Evolutionary conservation across 75 land plant species (phyloP).

Genomic region (Azolla pinnata): DNA sequence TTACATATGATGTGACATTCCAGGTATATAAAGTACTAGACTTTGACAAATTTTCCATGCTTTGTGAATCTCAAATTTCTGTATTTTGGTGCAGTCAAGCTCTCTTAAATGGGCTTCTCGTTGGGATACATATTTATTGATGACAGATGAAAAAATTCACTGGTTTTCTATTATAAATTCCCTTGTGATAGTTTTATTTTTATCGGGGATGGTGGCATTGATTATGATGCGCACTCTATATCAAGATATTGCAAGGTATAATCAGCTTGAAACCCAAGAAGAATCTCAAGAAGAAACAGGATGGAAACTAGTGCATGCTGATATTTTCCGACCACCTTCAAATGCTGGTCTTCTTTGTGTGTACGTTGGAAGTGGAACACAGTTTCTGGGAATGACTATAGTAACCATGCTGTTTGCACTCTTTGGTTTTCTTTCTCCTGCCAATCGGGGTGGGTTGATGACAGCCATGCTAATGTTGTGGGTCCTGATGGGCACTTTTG

Average conservation of each 20-base stretch:
- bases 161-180: conserved; percentile 30
- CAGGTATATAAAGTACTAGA: conserved; percentile 4
- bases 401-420: conserved; percentile 26
- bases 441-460: conserved; percentile 28
- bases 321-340: conserved; percentile 25
- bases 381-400: conserved; percentile 28
- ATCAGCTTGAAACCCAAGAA: conserved; percentile 29
- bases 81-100: conserved; percentile 17
- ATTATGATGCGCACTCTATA: conserved; percentile 30
- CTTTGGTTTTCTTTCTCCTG: conserved; percentile 23
- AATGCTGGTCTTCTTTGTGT: conserved; percentile 23
- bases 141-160: conserved; percentile 29
- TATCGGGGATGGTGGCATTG: conserved; percentile 31
- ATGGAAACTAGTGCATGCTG: conserved; percentile 30
- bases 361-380: conserved; percentile 26
- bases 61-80: neutral
- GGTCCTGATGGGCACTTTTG: conserved; percentile 19
- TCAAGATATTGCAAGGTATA: conserved; percentile 24
- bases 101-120: conserved; percentile 28
- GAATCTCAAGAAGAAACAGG: conserved; percentile 30
- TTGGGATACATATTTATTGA: conserved; percentile 25
- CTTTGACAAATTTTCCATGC: conserved; percentile 2
- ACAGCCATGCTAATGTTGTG: conserved; percentile 23
- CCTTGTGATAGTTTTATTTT: conserved; percentile 27
- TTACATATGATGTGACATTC: conserved; percentile 23